Evolutionary conservation across 805 yeast species (phyloP).

Genomic region (Candida stauntonica): DNA sequence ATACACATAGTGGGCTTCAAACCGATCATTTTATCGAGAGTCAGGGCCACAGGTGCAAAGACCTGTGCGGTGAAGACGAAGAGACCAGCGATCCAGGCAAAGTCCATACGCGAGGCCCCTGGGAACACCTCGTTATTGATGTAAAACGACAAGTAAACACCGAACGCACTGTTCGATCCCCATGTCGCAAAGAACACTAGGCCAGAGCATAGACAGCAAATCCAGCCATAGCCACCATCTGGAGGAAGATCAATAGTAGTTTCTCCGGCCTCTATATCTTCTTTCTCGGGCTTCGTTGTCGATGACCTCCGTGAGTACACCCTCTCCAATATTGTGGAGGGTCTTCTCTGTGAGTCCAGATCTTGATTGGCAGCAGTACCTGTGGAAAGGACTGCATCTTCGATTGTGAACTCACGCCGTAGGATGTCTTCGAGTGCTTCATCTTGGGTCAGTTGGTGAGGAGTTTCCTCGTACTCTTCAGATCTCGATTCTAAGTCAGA

Average conservation of each 20-base stretch:
- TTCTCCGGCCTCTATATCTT: not conserved
- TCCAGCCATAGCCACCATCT: conserved; percentile 71
- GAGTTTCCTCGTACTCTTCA: not conserved
- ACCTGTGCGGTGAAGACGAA: conserved; percentile 52
- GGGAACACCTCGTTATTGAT: conserved; percentile 44
- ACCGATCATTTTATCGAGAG: conserved; percentile 46
- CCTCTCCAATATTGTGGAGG: not conserved
- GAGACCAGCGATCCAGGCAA: conserved; percentile 64
- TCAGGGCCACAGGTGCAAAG: conserved; percentile 50
- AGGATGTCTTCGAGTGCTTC: conserved; percentile 1
- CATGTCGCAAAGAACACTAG: conserved; percentile 56
- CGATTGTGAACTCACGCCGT: conserved; percentile 8
- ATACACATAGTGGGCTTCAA: conserved; percentile 40
- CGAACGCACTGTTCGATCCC: conserved; percentile 60
- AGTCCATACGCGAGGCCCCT: conserved; percentile 55
- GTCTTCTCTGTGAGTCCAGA: too few species aligned
- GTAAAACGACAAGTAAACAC: conserved; percentile 57
- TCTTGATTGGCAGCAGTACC: too few species aligned
- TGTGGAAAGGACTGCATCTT: conserved; percentile 9
- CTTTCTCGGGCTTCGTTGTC: not conserved
- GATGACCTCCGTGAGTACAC: not conserved
- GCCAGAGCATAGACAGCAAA: conserved; percentile 46
- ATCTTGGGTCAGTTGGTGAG: not conserved
- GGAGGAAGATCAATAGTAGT: conserved; percentile 28
- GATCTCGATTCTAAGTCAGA: not conserved